phyloP scores from a whole-genome alignment of 139 green algal species.

The Coelastrella sp. region DNA sequence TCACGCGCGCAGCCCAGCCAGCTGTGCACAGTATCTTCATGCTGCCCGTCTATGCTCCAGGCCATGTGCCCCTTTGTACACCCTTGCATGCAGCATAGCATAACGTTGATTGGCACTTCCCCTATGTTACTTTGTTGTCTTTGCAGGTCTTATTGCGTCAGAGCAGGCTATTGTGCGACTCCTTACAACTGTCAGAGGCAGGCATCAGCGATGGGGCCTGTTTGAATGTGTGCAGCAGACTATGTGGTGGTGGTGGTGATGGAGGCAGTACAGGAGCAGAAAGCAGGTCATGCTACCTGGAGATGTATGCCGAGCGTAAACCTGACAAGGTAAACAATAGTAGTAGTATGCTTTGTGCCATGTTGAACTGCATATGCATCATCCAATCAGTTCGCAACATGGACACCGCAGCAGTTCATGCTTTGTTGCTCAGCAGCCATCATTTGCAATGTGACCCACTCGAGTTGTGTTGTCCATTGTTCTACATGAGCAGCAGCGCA shows the following conservation, averaged over 20 bases:
- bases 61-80: no score
- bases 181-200: background rate
- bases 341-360: no score
- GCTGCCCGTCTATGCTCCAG: no score
- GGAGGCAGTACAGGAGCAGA: slow-evolving; percentile 92
- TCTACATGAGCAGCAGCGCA: no score
- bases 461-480: no score
- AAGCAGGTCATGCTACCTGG: slow-evolving; percentile 85
- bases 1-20: no score
- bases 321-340: slow-evolving; percentile 78
- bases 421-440: no score
- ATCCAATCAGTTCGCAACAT: no score
- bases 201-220: slow-evolving; percentile 31
- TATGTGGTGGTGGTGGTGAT: slow-evolving; percentile 73
- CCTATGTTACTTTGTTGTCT: background rate
- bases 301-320: slow-evolving; percentile 91
- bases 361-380: no score
- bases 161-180: slow-evolving; percentile 16
- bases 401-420: no score
- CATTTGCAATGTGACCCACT: no score
- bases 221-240: slow-evolving; percentile 20
- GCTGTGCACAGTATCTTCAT: no score
- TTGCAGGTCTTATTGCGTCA: slow-evolving; percentile 32
- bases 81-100: background rate
- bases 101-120: background rate